Conservation (phyloP, 345 rosid species). For the Hibiscus tridactylites region DNA sequence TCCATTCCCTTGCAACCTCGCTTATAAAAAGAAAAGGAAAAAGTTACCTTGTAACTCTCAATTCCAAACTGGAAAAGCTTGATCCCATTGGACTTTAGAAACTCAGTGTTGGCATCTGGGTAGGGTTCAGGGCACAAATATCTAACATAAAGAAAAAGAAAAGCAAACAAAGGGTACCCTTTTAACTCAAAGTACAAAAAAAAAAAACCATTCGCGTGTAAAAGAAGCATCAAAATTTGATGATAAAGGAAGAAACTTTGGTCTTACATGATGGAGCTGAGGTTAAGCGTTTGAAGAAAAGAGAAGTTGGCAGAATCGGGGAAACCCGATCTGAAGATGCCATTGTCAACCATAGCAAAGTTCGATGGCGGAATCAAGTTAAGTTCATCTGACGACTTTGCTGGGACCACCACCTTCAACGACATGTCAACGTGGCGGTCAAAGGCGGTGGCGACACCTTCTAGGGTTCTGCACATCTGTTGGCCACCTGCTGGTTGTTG, state of each 20-base stretch:
- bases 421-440: constrained; percentile 36
- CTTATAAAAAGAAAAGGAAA: no score
- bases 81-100: constrained; percentile 72
- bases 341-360: constrained; percentile 90
- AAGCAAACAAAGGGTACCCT: not conserved
- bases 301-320: constrained; percentile 87
- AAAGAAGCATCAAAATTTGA: not conserved
- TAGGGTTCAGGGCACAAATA: constrained; percentile 88
- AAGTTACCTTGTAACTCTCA: constrained; percentile 62
- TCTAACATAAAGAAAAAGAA: constrained; percentile 27
- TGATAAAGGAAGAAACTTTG: not conserved
- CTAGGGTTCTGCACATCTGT: constrained; percentile 39
- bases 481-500: not conserved
- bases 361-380: constrained; percentile 70
- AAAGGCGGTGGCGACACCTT: constrained; percentile 32
- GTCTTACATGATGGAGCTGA: constrained; percentile 89
- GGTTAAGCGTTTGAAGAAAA: constrained; percentile 74
- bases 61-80: constrained; percentile 84
- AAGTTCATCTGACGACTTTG: constrained; percentile 32
- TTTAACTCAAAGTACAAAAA: constrained; percentile 4
- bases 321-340: constrained; percentile 93
- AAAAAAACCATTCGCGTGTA: not conserved
- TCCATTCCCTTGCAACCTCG: no score
- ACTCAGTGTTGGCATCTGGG: constrained; percentile 64
- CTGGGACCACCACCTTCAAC: constrained; percentile 13